Percentiles rank a stretch among this genome's conserved stretches.
Evolutionary conservation across 805 yeast genomes (phyloP).

Genomic region (Brettanomyces sp.): DNA sequence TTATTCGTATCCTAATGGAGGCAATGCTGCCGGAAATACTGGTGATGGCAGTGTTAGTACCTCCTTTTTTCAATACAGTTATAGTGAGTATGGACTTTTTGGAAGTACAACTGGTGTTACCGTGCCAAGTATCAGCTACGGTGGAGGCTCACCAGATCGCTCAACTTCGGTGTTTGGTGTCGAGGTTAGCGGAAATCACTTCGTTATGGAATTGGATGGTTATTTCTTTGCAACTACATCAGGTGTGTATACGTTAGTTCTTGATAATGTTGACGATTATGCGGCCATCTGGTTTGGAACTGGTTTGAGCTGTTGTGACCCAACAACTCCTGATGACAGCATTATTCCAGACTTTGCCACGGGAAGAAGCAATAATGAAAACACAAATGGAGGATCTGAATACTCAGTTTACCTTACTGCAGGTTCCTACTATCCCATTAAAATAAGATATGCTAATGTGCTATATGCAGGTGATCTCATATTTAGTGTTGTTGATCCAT

Average conservation of each 20-base stretch:
- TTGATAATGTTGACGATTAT: slow-evolving; percentile 22
- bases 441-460: slow-evolving; percentile 11
- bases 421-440: slow-evolving; percentile 12
- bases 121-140: too few species aligned
- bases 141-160: too few species aligned
- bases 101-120: too few species aligned
- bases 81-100: too few species aligned
- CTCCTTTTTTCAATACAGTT: too few species aligned
- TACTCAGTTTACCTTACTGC: slow-evolving; percentile 7
- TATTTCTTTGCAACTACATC: slow-evolving; percentile 17
- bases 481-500: slow-evolving; percentile 8
- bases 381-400: slow-evolving; percentile 1
- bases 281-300: slow-evolving; percentile 25
- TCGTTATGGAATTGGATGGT: slow-evolving; percentile 11
- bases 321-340: slow-evolving; percentile 2
- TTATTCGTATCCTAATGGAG: too few species aligned
- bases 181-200: too few species aligned
- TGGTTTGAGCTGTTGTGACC: slow-evolving; percentile 26
- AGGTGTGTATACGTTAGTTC: slow-evolving; percentile 20
- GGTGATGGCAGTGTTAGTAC: too few species aligned
- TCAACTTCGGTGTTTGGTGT: too few species aligned
- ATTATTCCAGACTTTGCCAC: slow-evolving; percentile 7
- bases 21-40: too few species aligned
- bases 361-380: slow-evolving; percentile 2
- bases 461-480: slow-evolving; percentile 4